phyloP scores from a whole-genome alignment of 257 asterid genomes.

The Ocimum tenuiflorum region DNA sequence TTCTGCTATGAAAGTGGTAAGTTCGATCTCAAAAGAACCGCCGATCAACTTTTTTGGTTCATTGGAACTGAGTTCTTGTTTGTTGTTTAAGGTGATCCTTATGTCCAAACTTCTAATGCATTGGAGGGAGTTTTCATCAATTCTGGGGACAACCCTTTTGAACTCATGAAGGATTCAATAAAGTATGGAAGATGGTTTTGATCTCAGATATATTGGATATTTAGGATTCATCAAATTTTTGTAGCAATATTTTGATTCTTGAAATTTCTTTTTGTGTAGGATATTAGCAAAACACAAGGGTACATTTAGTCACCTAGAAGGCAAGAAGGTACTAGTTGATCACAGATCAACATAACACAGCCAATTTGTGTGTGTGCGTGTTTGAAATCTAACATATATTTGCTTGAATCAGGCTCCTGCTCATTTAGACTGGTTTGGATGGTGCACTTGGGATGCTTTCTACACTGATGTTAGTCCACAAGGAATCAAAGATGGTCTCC shows the following conservation, averaged over 20 bases:
- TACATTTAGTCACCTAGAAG: conserved; percentile 42
- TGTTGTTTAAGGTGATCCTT: conserved; percentile 33
- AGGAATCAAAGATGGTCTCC: conserved; percentile 51
- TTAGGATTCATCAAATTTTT: neutral
- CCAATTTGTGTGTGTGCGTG: neutral
- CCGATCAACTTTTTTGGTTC: neutral
- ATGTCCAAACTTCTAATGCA: conserved; percentile 33
- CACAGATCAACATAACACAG: neutral
- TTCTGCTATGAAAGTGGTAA: conserved; percentile 62
- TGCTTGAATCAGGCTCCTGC: conserved; percentile 29
- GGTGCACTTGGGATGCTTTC: conserved; percentile 62
- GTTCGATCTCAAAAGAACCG: conserved; percentile 4
- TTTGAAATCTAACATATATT: conserved; percentile 2
- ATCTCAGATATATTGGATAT: neutral
- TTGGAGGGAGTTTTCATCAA: conserved; percentile 38
- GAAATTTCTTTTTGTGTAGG: conserved; percentile 21
- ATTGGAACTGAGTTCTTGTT: neutral
- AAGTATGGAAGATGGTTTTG: conserved; percentile 28
- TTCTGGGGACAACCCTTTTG: conserved; percentile 51
- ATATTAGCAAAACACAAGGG: conserved; percentile 39
- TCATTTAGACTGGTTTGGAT: conserved; percentile 48
- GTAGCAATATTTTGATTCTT: conserved; percentile 14
- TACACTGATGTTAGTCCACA: conserved; percentile 35
- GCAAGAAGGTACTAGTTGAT: conserved; percentile 36
- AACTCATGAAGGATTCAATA: conserved; percentile 48